Conservation (phyloP, 139 green algal genomes). For the Coelastrella sp. region DNA sequence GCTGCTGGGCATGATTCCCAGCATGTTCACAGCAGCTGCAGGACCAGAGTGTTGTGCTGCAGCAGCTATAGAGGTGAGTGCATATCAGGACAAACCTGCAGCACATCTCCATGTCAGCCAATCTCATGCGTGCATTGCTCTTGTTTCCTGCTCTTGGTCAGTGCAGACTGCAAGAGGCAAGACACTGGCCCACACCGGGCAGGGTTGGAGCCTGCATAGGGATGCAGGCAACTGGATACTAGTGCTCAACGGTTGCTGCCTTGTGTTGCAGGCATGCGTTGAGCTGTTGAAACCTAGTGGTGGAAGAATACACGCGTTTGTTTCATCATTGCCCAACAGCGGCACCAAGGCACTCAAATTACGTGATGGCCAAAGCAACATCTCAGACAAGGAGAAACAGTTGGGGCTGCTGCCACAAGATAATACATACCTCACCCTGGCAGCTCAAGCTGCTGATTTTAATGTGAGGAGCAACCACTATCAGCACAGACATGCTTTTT, state of each 20-base stretch:
- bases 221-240: too few species aligned
- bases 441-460: conserved; percentile 75
- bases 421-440: conserved; percentile 73
- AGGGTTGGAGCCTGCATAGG: too few species aligned
- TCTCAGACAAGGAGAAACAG: conserved; percentile 75
- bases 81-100: too few species aligned
- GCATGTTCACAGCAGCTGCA: conserved; percentile 66
- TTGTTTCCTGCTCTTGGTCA: too few species aligned
- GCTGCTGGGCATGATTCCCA: conserved; percentile 79
- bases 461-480: conserved; percentile 54
- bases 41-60: conserved; percentile 66
- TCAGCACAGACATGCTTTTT: neutral
- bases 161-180: too few species aligned
- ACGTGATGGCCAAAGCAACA: conserved; percentile 49
- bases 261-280: conserved; percentile 67
- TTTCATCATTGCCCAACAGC: conserved; percentile 71
- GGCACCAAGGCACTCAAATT: conserved; percentile 71
- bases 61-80: conserved; percentile 70
- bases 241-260: too few species aligned
- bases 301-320: conserved; percentile 87
- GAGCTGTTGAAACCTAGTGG: conserved; percentile 77
- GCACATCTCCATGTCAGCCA: too few species aligned
- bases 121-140: too few species aligned
- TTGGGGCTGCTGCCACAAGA: conserved; percentile 66
- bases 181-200: too few species aligned